Evolutionary conservation across 352 stramenopile genomes (phyloP).

Genomic region (Phytophthora ramorum): DNA sequence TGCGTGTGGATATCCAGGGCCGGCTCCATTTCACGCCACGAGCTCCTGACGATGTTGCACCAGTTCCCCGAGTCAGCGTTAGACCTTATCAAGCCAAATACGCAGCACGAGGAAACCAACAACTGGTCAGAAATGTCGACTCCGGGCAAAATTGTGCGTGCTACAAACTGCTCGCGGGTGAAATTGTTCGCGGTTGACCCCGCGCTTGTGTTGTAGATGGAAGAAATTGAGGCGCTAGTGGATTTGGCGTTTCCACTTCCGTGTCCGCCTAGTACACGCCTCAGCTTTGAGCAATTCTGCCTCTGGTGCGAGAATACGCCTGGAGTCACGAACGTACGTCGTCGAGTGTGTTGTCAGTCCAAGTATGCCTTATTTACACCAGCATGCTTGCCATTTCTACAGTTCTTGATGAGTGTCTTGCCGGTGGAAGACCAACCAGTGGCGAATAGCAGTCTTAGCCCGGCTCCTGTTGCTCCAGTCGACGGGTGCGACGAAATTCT

Average conservation of each 20-base stretch:
- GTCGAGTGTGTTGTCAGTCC: not conserved
- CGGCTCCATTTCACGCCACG: slow-evolving; percentile 85
- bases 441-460: slow-evolving; percentile 15
- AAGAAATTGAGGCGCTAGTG: slow-evolving; percentile 86
- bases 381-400: not conserved
- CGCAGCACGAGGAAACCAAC: slow-evolving; percentile 13
- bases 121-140: slow-evolving; percentile 20
- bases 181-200: not conserved
- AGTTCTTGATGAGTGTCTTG: slow-evolving; percentile 86
- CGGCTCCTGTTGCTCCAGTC: slow-evolving; percentile 36
- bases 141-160: slow-evolving; percentile 33
- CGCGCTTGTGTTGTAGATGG: slow-evolving; percentile 37
- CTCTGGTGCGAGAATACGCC: slow-evolving; percentile 86
- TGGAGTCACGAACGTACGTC: slow-evolving; percentile 70
- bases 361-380: not conserved
- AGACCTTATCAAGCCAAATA: slow-evolving; percentile 58
- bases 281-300: slow-evolving; percentile 91
- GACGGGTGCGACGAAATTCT: slow-evolving; percentile 33
- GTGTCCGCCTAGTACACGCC: slow-evolving; percentile 50
- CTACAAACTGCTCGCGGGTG: not conserved
- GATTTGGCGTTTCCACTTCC: slow-evolving; percentile 71
- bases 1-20: slow-evolving; percentile 47
- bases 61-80: slow-evolving; percentile 83
- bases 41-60: slow-evolving; percentile 87
- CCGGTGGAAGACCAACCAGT: slow-evolving; percentile 60